A percentile compares a stretch with the other conserved stretches of the same genome.
Evolutionary conservation across 371 early-diverging fungal genomes (phyloP).

Genomic region (Rhizomucor pusillus): DNA sequence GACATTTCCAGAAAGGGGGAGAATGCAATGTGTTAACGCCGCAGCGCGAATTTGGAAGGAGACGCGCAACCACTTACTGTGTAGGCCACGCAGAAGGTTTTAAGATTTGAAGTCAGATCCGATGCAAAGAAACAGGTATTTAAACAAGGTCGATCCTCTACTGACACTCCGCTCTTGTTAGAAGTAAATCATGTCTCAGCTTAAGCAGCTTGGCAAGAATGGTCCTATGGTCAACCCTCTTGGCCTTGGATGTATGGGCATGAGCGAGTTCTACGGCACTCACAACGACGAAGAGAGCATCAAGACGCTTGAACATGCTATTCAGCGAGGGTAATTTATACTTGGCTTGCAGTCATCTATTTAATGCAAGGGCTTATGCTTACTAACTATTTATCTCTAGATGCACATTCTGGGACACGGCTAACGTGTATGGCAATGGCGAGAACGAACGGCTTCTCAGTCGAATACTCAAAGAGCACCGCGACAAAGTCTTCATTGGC

Average conservation of each 20-base stretch:
- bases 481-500: constrained; percentile 41
- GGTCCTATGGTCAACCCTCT: constrained; percentile 7
- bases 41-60: too few species aligned
- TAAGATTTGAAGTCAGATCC: too few species aligned
- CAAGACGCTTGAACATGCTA: constrained; percentile 31
- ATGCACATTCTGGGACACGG: constrained; percentile 29
- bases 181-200: background rate
- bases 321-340: constrained; percentile 19
- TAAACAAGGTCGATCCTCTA: too few species aligned
- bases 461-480: constrained; percentile 30
- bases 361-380: background rate
- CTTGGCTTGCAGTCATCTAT: background rate
- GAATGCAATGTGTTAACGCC: too few species aligned
- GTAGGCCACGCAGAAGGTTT: too few species aligned
- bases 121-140: too few species aligned
- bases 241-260: constrained; percentile 22
- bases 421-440: constrained; percentile 23
- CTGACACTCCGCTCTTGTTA: too few species aligned
- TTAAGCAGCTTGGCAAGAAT: background rate
- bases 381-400: constrained; percentile 2
- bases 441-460: constrained; percentile 38
- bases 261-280: constrained; percentile 23
- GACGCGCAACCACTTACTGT: too few species aligned
- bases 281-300: constrained; percentile 22
- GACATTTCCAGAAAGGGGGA: too few species aligned